These are phyloP conservation scores for Avena insularis DNA, from an alignment of 176 grass and related monocot species.

Conservation along the genomic window DNA sequence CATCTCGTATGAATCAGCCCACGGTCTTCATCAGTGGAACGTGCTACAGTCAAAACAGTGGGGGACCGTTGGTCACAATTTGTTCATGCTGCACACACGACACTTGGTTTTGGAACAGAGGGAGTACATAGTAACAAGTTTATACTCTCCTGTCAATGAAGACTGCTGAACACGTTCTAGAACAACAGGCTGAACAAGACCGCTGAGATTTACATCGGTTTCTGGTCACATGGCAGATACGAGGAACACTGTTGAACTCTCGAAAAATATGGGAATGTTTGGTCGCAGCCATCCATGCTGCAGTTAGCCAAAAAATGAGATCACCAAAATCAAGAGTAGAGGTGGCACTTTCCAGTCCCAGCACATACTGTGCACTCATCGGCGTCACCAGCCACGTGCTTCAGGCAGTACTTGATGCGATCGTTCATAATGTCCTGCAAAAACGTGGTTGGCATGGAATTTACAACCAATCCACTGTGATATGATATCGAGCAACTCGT, in stretches of 20 bases:
- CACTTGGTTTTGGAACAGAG: neutral
- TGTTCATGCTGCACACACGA: neutral
- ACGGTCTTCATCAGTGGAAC: too few species aligned
- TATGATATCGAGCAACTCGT: neutral
- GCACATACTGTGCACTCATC: conserved; percentile 78
- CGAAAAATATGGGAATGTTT: neutral
- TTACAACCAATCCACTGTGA: neutral
- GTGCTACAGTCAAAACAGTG: too few species aligned
- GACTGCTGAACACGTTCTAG: neutral
- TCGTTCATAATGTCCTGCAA: conserved; percentile 87
- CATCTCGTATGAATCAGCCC: too few species aligned
- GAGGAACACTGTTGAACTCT: neutral
- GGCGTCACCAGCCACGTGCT: conserved; percentile 62
- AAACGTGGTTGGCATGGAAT: neutral
- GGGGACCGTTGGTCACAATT: too few species aligned
- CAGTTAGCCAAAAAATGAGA: neutral
- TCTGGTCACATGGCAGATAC: too few species aligned
- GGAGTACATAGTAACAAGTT: too few species aligned
- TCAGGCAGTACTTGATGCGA: conserved; percentile 88
- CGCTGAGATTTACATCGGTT: too few species aligned
- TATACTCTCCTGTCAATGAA: neutral
- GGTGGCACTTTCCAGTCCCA: conserved; percentile 75
- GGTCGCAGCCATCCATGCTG: neutral
- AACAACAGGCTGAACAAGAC: conserved; percentile 29
- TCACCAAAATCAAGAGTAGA: conserved; percentile 43